Evolutionary conservation across 2,329 filamentous ascomycete genomes (phyloP), one percentile per base, ranked within the genome.

Genomic region (Golovinomyces cichoracearum): DNA sequence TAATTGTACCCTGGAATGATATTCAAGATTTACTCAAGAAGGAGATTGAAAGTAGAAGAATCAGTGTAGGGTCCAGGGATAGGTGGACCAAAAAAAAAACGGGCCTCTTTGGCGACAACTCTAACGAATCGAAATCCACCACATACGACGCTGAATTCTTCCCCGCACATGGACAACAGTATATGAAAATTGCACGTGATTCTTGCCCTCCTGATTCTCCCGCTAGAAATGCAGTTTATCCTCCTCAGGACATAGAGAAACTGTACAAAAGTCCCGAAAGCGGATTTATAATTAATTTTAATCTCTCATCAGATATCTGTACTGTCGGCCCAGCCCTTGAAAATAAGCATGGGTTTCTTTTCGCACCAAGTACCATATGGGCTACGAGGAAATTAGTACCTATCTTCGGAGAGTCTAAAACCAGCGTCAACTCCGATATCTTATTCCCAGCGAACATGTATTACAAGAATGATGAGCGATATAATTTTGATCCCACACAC

Each of bases 361-460:
- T 73, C 55, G 66, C 71, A 48, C 66, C 71, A 40, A 65, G 69
- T 40, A 69, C 65, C 42, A 61, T 74, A 47, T 63, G 67, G 13
- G 66, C 68, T 9, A 72, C 70, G 3, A 65, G 67, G 41, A 68
- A 72, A 49, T 63, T 78, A 13, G 63, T 77, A 12, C 74, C 75
- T 7, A 63, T 78, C 19, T 78, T 78, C 54, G 67, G 72, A 46
- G 74, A 75, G 52, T 76, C 70, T 55, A 78, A 78, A 58, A 66
- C 75, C 40, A 71, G 68, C 29, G 66, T 73, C 53, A 78, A 78
- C 57, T 76, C 72, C 53, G 74, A 78, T 56, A 75, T 78, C 48
- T 62, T 78, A 26, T 74, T 78, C 52, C 74, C 74, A 1, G 73
- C 73, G 4, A 74, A 72, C 56, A 76, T 75, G 70, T 80, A 80